Conservation (phyloP, 768 basidiomycete genomes). For the Collybiopsis luxurians region DNA sequence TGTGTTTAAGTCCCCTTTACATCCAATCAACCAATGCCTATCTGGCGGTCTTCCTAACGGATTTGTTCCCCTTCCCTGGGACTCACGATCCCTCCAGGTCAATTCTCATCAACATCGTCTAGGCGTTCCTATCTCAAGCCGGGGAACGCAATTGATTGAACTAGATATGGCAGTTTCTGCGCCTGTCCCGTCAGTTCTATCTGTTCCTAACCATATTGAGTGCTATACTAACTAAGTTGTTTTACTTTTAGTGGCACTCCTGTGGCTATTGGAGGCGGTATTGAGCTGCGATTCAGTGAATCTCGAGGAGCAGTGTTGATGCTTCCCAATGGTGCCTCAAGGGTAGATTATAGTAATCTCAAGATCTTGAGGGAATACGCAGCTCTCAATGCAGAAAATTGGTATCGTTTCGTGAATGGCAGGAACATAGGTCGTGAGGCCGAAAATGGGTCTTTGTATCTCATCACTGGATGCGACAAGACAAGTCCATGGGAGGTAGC, state of each 20-base stretch:
- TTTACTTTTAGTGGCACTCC: neutral
- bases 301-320: slow-evolving; percentile 14
- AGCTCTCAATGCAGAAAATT: slow-evolving; percentile 10
- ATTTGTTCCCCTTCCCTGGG: neutral
- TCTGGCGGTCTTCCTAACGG: neutral
- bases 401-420: slow-evolving; percentile 15
- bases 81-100: neutral
- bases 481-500: slow-evolving; percentile 13
- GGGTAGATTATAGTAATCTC: slow-evolving; percentile 1
- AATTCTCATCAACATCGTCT: neutral
- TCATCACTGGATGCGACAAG: slow-evolving; percentile 18
- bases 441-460: slow-evolving; percentile 15
- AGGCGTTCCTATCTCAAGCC: neutral
- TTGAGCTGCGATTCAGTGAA: neutral
- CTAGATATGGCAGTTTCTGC: neutral
- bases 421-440: slow-evolving; percentile 8
- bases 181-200: neutral
- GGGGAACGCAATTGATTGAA: neutral
- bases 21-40: neutral
- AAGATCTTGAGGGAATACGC: slow-evolving; percentile 11
- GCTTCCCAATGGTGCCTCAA: slow-evolving; percentile 13
- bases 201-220: neutral
- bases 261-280: too few species aligned
- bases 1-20: too few species aligned
- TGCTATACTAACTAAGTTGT: neutral